Evolutionary conservation across 2,329 filamentous ascomycete genomes (phyloP).

Genomic region (Dendryphion nanum): DNA sequence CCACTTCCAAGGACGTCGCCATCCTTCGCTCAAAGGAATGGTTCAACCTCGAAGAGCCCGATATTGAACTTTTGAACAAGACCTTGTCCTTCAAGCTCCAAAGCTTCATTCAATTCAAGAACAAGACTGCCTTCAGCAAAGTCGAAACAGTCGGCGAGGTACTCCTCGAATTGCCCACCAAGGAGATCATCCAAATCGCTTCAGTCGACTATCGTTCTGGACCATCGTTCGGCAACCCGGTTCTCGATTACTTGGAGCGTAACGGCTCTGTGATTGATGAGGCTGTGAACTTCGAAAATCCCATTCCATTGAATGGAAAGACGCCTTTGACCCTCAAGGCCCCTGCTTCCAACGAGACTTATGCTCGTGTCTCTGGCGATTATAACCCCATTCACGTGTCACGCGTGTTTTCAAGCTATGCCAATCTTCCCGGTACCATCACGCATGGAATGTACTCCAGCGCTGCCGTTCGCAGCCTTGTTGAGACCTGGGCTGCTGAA

Average conservation of each 20-base stretch:
- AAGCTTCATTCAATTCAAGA: conserved; percentile 90
- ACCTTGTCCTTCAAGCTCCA: conserved; percentile 95
- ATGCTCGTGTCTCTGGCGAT: conserved; percentile 94
- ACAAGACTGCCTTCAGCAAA: conserved; percentile 84
- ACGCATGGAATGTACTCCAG: conserved; percentile 99
- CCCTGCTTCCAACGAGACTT: conserved; percentile 94
- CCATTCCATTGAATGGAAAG: conserved; percentile 92
- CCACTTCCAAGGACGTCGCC: conserved; percentile 85
- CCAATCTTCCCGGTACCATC: conserved; percentile 92
- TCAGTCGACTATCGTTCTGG: conserved; percentile 94
- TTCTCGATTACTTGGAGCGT: conserved; percentile 91
- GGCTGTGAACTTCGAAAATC: conserved; percentile 94
- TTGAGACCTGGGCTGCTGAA: conserved; percentile 98
- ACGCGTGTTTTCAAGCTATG: conserved; percentile 92
- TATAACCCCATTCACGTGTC: conserved; percentile 99
- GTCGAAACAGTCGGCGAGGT: conserved; percentile 93
- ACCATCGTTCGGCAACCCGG: conserved; percentile 89
- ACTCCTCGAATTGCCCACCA: conserved; percentile 88
- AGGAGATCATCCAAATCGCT: conserved; percentile 96
- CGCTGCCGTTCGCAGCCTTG: conserved; percentile 89
- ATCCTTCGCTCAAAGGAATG: conserved; percentile 96
- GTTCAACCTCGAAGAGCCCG: conserved; percentile 84
- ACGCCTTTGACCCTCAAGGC: conserved; percentile 84
- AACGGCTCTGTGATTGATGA: conserved; percentile 92
- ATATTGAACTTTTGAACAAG: conserved; percentile 86